Evolutionary conservation across 2,329 filamentous ascomycete genomes (phyloP).

Genomic region (Colletotrichum trifolii): DNA sequence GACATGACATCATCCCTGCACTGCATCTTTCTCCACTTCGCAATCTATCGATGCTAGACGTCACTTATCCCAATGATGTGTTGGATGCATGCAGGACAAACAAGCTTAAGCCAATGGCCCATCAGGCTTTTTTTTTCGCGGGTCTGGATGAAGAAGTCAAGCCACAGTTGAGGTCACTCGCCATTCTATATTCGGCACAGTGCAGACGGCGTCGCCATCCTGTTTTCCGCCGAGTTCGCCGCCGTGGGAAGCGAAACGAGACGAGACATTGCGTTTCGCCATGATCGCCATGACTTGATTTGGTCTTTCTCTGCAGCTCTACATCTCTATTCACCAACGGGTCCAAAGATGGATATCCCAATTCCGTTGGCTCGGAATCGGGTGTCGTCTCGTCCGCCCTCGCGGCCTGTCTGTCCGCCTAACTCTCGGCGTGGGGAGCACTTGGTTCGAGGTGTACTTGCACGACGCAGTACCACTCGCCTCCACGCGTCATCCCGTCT

Average conservation of each 20-base stretch:
- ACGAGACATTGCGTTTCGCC: background rate
- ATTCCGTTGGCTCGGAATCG: no score
- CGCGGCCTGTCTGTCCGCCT: no score
- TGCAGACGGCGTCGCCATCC: no score
- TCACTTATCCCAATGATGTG: background rate
- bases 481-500: background rate
- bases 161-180: conserved; percentile 8
- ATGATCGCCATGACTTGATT: no score
- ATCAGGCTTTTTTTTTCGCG: background rate
- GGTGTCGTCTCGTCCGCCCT: no score
- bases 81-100: conserved; percentile 9
- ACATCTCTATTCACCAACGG: no score
- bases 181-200: background rate
- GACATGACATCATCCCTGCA: conserved; percentile 29
- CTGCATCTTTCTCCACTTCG: background rate
- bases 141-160: background rate
- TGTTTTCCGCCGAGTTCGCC: background rate
- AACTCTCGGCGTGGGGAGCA: no score
- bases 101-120: conserved; percentile 16
- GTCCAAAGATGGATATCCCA: no score
- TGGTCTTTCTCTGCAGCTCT: no score
- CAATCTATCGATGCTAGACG: background rate
- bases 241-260: background rate
- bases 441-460: conserved; percentile 3
- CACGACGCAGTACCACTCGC: conserved; percentile 5